Evolutionary conservation across 2,329 filamentous ascomycete genomes (phyloP), one percentile per base, ranked within the genome.

Genomic region (Cladophialophora psammophila): DNA sequence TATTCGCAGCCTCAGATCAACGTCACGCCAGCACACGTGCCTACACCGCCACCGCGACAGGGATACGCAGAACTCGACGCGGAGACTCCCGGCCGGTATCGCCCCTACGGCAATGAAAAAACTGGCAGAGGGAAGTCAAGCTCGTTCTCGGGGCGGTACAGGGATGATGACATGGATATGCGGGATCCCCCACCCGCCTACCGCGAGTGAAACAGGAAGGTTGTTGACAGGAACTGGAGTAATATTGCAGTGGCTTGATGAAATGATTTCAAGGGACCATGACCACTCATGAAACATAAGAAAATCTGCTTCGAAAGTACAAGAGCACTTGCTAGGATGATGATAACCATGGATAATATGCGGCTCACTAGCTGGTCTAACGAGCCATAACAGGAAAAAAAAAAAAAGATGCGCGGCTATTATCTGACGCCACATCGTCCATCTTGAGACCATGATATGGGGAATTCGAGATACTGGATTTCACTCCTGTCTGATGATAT

Each of bases 61-160:
- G 67, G 67, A 2, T 63, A 53, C 35, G 63, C 60, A 15, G 67
- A 69, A 61, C 60, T 69, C 36, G 67, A 69, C 36, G 56, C 67
- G 20, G 67, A 69, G 42, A 69, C 67, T 1, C 67, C 67, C 2
- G 67, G 67, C 6, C 64, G 67, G 31, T 69, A 64, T 35, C 56
- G 67, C 13, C 60, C 60, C 12, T 59, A 64, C 9, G 55, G 57
- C 3, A 32, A 62, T 34, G 67, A 69, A 8, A 64, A 66, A 42
- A 6, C 10, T 31, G 63, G 48, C 2, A 48, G 55, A 56, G 26
- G 40, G 5, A 67, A 63, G 32, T 48, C 60, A 13, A 61, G 50
- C 31, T 66, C 66, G 12, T 64, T 55, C 26, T 65, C 66, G 7
- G 34, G 40, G 2, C n/a, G 50, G 32, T 58, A 61, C 13, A 31